Conservation (phyloP, 495 filamentous ascomycete genomes). For the Lepraria neglecta region DNA sequence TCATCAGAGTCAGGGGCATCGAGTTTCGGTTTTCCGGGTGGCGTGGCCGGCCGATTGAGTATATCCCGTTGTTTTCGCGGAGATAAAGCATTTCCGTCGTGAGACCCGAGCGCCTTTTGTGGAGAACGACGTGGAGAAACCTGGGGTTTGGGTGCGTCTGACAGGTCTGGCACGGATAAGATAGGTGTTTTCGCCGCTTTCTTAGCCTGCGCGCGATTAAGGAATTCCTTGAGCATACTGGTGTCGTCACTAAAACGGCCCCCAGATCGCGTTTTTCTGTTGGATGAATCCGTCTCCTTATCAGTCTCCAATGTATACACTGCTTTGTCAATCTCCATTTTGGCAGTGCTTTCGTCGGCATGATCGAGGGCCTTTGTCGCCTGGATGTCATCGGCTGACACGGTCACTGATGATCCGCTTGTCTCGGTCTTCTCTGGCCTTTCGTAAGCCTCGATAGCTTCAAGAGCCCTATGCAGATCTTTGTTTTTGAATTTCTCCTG, state of each 20-base stretch:
- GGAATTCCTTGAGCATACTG: constrained; percentile 53
- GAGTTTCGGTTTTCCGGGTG: constrained; percentile 10
- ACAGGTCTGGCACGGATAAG: constrained; percentile 22
- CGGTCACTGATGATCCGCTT: neutral
- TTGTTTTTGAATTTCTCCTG: constrained; percentile 3
- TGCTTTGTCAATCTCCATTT: constrained; percentile 16
- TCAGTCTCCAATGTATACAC: constrained; percentile 3
- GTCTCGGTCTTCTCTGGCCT: neutral
- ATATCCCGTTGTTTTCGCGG: constrained; percentile 39
- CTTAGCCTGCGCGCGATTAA: constrained; percentile 54
- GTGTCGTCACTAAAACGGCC: constrained; percentile 46
- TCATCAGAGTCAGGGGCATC: constrained; percentile 28
- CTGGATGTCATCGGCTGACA: neutral
- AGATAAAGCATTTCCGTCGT: constrained; percentile 51
- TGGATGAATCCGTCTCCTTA: constrained; percentile 6
- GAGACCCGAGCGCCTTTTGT: constrained; percentile 46
- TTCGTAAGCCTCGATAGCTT: constrained; percentile 19
- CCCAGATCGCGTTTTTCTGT: constrained; percentile 25
- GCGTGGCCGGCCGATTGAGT: constrained; percentile 30
- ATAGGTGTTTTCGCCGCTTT: constrained; percentile 46
- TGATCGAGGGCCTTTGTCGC: constrained; percentile 6
- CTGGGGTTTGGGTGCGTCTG: constrained; percentile 28
- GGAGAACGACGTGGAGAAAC: constrained; percentile 37
- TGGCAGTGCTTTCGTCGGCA: constrained; percentile 15
- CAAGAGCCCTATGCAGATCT: constrained; percentile 19